Percentiles rank a stretch among this genome's conserved stretches.
Conservation (phyloP, 2,329 filamentous ascomycete species). For the Penicillium sclerotiorum region DNA sequence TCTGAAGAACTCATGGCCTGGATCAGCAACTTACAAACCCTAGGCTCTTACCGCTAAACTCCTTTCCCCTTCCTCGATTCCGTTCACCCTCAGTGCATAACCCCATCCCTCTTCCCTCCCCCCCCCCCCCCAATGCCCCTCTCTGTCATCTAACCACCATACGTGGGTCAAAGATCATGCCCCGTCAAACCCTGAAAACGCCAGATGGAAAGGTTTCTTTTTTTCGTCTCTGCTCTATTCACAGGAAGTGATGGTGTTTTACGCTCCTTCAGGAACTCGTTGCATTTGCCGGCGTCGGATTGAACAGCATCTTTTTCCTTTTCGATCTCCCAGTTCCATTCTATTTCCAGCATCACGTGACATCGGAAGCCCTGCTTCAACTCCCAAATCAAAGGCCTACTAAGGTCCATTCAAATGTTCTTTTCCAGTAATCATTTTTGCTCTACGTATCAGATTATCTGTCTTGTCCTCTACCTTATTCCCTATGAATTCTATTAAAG, state of each 20-base stretch:
- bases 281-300: constrained; percentile 22
- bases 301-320: constrained; percentile 12
- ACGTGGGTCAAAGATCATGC: background rate
- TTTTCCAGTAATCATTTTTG: too few species aligned
- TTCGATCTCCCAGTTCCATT: too few species aligned
- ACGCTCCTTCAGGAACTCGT: constrained; percentile 5
- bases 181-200: constrained; percentile 3
- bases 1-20: background rate
- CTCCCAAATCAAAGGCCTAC: too few species aligned
- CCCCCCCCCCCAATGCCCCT: constrained; percentile 1
- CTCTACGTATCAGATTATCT: too few species aligned
- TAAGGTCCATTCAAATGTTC: too few species aligned
- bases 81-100: constrained; percentile 13
- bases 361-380: too few species aligned
- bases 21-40: background rate
- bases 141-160: constrained; percentile 7
- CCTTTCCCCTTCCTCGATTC: background rate
- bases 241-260: background rate
- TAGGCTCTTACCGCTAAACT: constrained; percentile 25
- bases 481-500: too few species aligned
- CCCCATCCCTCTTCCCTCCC: too few species aligned
- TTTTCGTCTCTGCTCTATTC: background rate
- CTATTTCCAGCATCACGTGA: too few species aligned
- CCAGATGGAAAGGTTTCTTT: background rate
- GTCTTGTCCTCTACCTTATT: too few species aligned